Evolutionary conservation across 805 yeast genomes (phyloP), one percentile per base, ranked within the genome.

Genomic region (Candida dendrica): DNA sequence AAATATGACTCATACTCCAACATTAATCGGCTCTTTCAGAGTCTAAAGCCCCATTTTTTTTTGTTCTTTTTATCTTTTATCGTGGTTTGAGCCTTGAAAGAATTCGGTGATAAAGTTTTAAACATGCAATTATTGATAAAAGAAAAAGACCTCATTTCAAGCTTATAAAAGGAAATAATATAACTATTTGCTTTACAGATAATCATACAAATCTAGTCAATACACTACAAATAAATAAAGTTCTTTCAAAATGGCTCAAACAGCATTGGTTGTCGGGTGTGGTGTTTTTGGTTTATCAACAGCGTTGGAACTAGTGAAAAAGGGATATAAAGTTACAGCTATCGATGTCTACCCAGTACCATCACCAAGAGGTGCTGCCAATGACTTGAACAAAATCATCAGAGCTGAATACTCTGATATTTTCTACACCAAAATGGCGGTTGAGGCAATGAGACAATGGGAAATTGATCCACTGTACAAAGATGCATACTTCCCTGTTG

Each of bases 251-350:
- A 34, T 34, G 37, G 9, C 37, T 20, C 34, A 32, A 17, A n/a
- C 34, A 56, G 55, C 43, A 38, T 41, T 55, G 1, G 39, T 59
- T 8, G 51, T 62, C 9, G 69, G 69, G 2, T 68, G 71, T 49
- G 75, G 77, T 2, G 71, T 69, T 2, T 69, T 69, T 55, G 77
- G 77, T 1, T 62, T 72, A 1, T 64, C 75, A 5, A 63, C 75
- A 0, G 70, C 73, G 8, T 52, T 65, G 4, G 65, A 68, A 26
- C 51, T 69, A 3, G 60, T 62, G 1, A 44, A 51, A 24, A 49
- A 53, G 16, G 69, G 58, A 2, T 41, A 53, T 36, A 43, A 55
- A 6, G 67, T 68, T 13, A 51, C 58, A 1, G 70, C 67, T 2
- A 49, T 69, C n/a, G 75, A 71, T 51, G 58, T 61, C 9, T 59